Base-by-base conservation (phyloP, 1,139 yeast genomes). In the Saccharomyces hybrid region DNA sequence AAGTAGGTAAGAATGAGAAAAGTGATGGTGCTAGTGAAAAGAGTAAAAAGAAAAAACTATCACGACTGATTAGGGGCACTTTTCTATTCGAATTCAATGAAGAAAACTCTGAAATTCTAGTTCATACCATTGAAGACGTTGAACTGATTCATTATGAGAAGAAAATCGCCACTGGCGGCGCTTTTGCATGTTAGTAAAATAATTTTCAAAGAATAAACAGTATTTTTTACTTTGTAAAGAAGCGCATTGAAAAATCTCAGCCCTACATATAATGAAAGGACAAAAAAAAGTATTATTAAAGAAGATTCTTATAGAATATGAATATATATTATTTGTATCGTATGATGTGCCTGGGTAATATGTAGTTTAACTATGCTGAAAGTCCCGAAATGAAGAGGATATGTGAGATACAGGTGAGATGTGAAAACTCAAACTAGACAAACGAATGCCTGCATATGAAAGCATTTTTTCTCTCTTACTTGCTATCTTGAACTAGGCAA, bases 71-170 rank as follows among this genome's bases (percentile, higher is more conserved):
- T 3, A 59, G 58, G 52, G 97, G 97, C 0, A 73, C 86, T 7
- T 88, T 89, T 67, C 80, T 88, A 34, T 88, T 88, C 67, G 95
- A 87, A 63, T 75, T 89, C 57, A 81, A 78, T 64, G 75, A 75
- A 13, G 75, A 76, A 32, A 84, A 87, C 68, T 78, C 80, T 53
- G 67, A 75, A 57, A 80, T 89, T 26, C 55, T 76, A 31, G 88
- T 83, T n/a, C 93, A 88, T 66, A 84, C 90, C 1, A 78, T 89
- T 49, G 95, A 88, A 60, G 82, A 87, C 64, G 78, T 89, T 56
- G 88, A 87, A 63, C 78, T 87, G 58, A 72, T 84, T 51, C 86
- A 83, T 54, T 67, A 68, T 50, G 69, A 70, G 38, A 70, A 68
- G 34, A 61, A 56, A 42, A 42, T 52, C 31, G 8, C 50, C 30